A percentile compares a stretch with the other conserved stretches of the same genome.
Conservation (phyloP, 2,329 filamentous ascomycete genomes). For the Cercospora zeina region DNA sequence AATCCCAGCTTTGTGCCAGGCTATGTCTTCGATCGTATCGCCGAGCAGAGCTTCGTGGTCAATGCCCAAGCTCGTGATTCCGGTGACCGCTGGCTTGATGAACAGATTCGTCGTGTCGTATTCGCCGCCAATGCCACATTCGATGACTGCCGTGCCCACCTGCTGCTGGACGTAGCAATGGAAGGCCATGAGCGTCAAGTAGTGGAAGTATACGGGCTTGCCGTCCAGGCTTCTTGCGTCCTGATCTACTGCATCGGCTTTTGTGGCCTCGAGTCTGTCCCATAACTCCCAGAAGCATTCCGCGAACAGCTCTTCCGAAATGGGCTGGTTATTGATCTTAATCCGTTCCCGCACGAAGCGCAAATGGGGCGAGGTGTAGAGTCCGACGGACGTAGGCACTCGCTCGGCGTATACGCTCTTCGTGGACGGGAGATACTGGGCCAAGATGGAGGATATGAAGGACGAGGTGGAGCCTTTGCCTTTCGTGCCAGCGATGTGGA, state of each 20-base stretch:
- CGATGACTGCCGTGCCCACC: conserved; percentile 76
- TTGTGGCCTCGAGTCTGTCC: conserved; percentile 63
- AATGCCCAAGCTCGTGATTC: conserved; percentile 78
- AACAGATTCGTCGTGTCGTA: conserved; percentile 91
- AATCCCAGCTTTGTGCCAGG: conserved; percentile 91
- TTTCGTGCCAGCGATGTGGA: conserved; percentile 92
- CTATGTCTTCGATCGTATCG: conserved; percentile 74
- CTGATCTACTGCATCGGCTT: conserved; percentile 51
- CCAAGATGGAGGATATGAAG: conserved; percentile 77
- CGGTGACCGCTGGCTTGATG: conserved; percentile 65
- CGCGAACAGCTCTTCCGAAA: conserved; percentile 69
- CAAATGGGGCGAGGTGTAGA: conserved; percentile 85
- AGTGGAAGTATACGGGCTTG: conserved; percentile 92
- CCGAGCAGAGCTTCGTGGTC: conserved; percentile 84
- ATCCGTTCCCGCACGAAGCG: conserved; percentile 83
- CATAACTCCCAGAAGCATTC: conserved; percentile 82
- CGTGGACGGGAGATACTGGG: conserved; percentile 56
- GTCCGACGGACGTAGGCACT: conserved; percentile 56
- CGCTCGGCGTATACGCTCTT: conserved; percentile 37
- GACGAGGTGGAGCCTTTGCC: conserved; percentile 89
- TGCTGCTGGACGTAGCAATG: conserved; percentile 77
- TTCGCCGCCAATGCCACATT: conserved; percentile 92
- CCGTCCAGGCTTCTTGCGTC: conserved; percentile 55
- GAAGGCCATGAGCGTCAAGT: conserved; percentile 82
- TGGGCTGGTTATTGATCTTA: conserved; percentile 70